Evolutionary conservation across 2,329 filamentous ascomycete genomes (phyloP), one percentile per base, ranked within the genome.

Genomic region (Xylariaceae sp.): DNA sequence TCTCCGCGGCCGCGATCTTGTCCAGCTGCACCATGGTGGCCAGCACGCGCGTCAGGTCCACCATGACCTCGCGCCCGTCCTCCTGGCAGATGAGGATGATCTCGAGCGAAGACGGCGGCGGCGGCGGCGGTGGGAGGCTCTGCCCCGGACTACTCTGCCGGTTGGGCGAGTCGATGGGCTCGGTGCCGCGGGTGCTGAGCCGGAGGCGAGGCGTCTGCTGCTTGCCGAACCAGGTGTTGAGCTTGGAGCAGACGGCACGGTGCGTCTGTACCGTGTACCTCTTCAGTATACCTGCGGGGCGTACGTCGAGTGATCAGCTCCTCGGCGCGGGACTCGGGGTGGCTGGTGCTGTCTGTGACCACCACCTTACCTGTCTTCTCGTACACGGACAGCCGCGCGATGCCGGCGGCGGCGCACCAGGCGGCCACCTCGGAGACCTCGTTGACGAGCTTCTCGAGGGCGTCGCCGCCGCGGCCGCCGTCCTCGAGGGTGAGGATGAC

Each of bases 11-110:
- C 2, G 76, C 75, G 11, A 98, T 71, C 60, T 94, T 95, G 38
- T 79, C 79, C 47, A 81, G 79, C 59, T 96, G 92, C 5, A 87
- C 84, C 92, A 98, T 96, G 54, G 94, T 86, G 5, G 90, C 77
- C 15, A 98, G 70, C 1, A 93, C 96, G 53, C 89, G 87, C 26
- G 92, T 98, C 29, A 98, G 72, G 58, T 98, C 92, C 25, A 98
- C 89, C 42, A 98, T 76, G 4, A 90, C 95, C 52, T 94, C 87
- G 35, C 90, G 78, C 31, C 92, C 90, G 50, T 98, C 92, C 36
- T 90, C 83, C 23, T 79, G 77, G 11, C 87, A 94, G 32, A 98
- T 75, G 24, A 98, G 75, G 37, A 94, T 75, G 13, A 96, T 58
- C 17, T 67, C 61, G 36, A 80, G 55, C 59, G 44, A n/a, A n/a